Percentiles rank a stretch among this genome's conserved stretches.
Conservation (phyloP, 768 basidiomycete species). For the Suillus lakei region DNA sequence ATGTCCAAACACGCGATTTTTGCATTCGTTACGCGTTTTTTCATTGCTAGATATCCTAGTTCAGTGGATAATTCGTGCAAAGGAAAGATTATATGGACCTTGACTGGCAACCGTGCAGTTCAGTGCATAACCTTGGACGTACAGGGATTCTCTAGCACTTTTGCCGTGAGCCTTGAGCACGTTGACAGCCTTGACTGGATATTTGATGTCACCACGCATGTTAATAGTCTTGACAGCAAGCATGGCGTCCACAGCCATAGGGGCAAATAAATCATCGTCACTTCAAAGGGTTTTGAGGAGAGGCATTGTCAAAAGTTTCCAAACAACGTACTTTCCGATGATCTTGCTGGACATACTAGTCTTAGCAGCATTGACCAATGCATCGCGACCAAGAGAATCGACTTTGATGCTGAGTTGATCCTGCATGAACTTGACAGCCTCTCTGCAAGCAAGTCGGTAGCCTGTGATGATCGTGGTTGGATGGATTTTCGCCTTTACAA, state of each 20-base stretch:
- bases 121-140: constrained; percentile 94
- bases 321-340: constrained; percentile 84
- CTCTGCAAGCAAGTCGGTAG: constrained; percentile 94
- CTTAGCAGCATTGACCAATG: constrained; percentile 94
- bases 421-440: constrained; percentile 97
- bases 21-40: constrained; percentile 88
- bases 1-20: constrained; percentile 99
- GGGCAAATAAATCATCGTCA: constrained; percentile 97
- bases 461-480: constrained; percentile 99
- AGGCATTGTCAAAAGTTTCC: constrained; percentile 3
- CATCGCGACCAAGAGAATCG: constrained; percentile 88
- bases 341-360: constrained; percentile 99
- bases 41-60: constrained; percentile 76
- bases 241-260: constrained; percentile 99
- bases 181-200: constrained; percentile 99
- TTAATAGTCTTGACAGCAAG: constrained; percentile 95
- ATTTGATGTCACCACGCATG: constrained; percentile 93
- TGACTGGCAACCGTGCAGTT: constrained; percentile 99
- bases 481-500: constrained; percentile 97
- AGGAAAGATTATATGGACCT: constrained; percentile 56
- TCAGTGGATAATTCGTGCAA: constrained; percentile 7
- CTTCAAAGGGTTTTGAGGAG: constrained; percentile 44
- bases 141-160: constrained; percentile 93
- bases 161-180: constrained; percentile 96
- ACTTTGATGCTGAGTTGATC: constrained; percentile 97